These are phyloP conservation scores for Phytomonas sp. DNA, from an alignment of 208 protist genomes.

Conservation along the genomic window DNA sequence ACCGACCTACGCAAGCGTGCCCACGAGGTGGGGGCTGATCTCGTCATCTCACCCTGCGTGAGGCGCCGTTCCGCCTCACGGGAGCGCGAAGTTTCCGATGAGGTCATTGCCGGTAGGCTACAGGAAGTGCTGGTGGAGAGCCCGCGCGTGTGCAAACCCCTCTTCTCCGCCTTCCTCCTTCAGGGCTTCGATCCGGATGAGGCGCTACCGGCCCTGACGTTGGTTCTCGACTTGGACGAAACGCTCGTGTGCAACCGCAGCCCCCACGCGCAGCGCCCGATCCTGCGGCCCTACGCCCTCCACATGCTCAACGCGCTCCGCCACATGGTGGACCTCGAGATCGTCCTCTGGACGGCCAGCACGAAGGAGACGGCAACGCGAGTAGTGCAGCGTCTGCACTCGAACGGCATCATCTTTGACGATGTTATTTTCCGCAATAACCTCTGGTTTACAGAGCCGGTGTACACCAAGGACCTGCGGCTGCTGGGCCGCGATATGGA, in stretches of 20 bases:
- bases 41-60: background rate
- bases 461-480: constrained; percentile 89
- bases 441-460: constrained; percentile 87
- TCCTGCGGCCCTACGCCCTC: constrained; percentile 80
- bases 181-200: constrained; percentile 43
- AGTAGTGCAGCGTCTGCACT: constrained; percentile 77
- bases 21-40: background rate
- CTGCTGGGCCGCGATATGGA: constrained; percentile 88
- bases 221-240: constrained; percentile 90
- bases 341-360: constrained; percentile 90
- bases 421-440: constrained; percentile 82
- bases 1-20: background rate
- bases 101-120: background rate
- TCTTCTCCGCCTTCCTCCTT: constrained; percentile 57
- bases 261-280: constrained; percentile 31
- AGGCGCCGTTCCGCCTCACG: background rate
- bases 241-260: constrained; percentile 88
- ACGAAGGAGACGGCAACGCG: constrained; percentile 81
- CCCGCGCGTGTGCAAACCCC: constrained; percentile 16
- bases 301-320: constrained; percentile 82
- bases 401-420: constrained; percentile 73
- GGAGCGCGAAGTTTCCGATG: constrained; percentile 1
- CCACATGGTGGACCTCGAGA: constrained; percentile 78
- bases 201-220: constrained; percentile 54
- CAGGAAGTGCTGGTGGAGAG: constrained; percentile 14